Percentiles rank a stretch among this genome's conserved stretches.
These are phyloP conservation scores for Chlamydomonas schloesseri DNA, from an alignment of 139 green algal species.

Conservation along the genomic window DNA sequence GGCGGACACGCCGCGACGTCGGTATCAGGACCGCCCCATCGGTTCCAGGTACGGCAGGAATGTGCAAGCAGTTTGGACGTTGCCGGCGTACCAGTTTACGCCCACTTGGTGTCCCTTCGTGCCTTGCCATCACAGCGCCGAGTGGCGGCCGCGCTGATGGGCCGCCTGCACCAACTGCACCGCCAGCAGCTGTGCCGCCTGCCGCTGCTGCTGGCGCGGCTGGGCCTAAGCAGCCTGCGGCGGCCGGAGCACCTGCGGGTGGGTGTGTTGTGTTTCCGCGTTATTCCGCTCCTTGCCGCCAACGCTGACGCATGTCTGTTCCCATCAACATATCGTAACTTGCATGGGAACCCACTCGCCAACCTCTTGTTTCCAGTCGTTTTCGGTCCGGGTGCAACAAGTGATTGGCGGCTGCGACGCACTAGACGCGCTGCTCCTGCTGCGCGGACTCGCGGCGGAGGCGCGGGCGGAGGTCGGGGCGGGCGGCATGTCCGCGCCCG, in stretches of 20 bases:
- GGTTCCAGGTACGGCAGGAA: no score
- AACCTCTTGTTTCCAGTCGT: background rate
- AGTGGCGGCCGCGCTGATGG: background rate
- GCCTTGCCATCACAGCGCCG: no score
- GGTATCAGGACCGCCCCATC: background rate
- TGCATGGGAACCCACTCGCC: no score
- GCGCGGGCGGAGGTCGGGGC: background rate
- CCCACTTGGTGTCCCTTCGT: no score
- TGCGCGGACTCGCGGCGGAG: background rate
- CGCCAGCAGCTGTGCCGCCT: constrained; percentile 8
- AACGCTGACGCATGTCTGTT: no score
- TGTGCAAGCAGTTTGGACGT: no score
- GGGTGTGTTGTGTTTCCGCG: no score
- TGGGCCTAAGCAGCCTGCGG: background rate
- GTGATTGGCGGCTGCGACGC: background rate
- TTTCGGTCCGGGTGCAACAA: background rate
- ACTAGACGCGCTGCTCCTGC: constrained; percentile 18
- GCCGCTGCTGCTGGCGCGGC: constrained; percentile 14
- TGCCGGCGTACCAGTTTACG: no score
- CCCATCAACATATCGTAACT: no score
- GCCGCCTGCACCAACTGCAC: background rate
- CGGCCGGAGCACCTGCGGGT: background rate
- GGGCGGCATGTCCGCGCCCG: no score
- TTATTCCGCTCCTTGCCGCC: no score
- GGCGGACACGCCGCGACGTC: background rate